Percentiles rank a stretch among this genome's conserved stretches.
phyloP scores from a whole-genome alignment of 2,329 filamentous ascomycete species.

The Diaporthe vexans region DNA sequence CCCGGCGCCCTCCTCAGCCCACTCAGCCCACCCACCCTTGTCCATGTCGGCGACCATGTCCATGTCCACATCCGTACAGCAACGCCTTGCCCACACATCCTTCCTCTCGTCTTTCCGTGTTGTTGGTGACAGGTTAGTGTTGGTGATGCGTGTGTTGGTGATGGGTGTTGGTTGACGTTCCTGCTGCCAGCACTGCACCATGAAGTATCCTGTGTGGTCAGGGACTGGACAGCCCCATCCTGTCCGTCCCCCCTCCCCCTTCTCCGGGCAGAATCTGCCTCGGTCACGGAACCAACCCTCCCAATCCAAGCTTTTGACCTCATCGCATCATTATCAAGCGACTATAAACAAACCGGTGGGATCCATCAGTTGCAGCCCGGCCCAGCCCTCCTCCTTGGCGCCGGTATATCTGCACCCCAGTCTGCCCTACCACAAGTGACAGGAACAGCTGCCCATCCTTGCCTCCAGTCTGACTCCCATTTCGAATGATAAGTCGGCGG shows the following conservation, averaged over 20 bases:
- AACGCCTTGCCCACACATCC: conserved; percentile 20
- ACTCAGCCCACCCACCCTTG: conserved; percentile 26
- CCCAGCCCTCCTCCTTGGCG: conserved; percentile 28
- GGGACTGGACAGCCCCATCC: conserved; percentile 28
- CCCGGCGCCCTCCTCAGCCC: conserved; percentile 32
- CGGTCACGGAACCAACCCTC: conserved; percentile 5
- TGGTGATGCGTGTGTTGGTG: conserved; percentile 31
- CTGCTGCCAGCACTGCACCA: conserved; percentile 22
- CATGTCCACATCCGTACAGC: conserved; percentile 32
- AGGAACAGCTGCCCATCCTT: conserved; percentile 22
- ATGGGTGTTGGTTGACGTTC: conserved; percentile 26
- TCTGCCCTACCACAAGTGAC: conserved; percentile 26
- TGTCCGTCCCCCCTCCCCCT: neutral
- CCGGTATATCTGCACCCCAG: conserved; percentile 35
- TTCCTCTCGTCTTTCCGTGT: conserved; percentile 6
- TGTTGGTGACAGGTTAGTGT: conserved; percentile 11
- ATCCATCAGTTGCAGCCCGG: conserved; percentile 24
- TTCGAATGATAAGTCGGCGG: neutral
- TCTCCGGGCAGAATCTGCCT: conserved; percentile 17
- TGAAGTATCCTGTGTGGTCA: conserved; percentile 28
- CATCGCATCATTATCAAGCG: conserved; percentile 18
- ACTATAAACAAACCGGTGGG: conserved; percentile 34
- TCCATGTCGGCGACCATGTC: conserved; percentile 23
- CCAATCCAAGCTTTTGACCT: conserved; percentile 18
- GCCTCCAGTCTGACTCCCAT: conserved; percentile 20